Base-by-base conservation (phyloP, 2,329 filamentous ascomycete species). In the Endocalyx cinctus region DNA sequence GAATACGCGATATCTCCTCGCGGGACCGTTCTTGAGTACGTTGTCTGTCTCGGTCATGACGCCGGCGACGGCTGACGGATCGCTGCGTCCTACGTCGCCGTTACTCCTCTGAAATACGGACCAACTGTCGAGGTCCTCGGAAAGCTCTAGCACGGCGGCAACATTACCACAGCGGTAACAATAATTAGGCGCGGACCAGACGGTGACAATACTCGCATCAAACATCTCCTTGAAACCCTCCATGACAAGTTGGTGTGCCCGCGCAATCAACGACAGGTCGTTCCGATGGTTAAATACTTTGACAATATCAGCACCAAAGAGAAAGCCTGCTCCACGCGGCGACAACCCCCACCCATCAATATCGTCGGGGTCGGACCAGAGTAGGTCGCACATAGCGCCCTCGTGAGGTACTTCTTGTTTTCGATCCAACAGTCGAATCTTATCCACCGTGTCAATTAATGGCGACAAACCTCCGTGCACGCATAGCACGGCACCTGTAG, bases 181-280 rank as follows among this genome's bases (percentile, higher is more conserved):
- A 69, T 96, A 96, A 59, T 96, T 96, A 1, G 89, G 89, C 8
- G 89, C 89, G 1, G 86, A 94, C 90, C 92, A 98, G n/a, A 98
- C 92, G 0, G 92, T 98, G 26, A 97, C 92, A 44, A 98, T 96
- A 29, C 82, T 87, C 11, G 81, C 84, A 56, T 95, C 87, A 54
- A 97, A 98, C 89, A 97, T 97, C 59, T 97, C 92, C 65, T 97
- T 97, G 63, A 96, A 98, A 0, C 92, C 92, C 59, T 98, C 92
- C 92, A 97, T 98, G 45, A 98, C 92, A 15, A 98, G 79, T 60
- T 98, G 92, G 57, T 98, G 92, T 1, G 92, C 92, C 35, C 92
- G 79, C 13, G 90, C 92, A 45, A 98, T 92, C 33, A 98, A 73
- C 15, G 83, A 87, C 17, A 98, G 74, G 54, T 95, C 87, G 59